Percentiles rank a stretch among this genome's conserved stretches.
Conservation (phyloP, 306 rosid genomes). For the Medicago lupulina region DNA sequence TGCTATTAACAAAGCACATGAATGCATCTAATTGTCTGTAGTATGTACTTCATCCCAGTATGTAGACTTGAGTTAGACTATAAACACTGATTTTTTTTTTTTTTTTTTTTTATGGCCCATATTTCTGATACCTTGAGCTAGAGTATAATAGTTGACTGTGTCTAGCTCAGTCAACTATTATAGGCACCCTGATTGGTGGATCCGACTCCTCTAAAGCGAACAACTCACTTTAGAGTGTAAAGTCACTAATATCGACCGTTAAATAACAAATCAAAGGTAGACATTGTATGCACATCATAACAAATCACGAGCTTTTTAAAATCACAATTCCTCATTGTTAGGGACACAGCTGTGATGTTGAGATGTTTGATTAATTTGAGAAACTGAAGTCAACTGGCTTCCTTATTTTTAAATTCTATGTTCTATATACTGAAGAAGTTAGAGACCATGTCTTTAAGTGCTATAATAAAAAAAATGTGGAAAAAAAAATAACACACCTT, state of each 20-base stretch:
- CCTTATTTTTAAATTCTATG: slow-evolving; percentile 22
- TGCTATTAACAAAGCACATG: not conserved
- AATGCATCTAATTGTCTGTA: not conserved
- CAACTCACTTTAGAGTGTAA: no score
- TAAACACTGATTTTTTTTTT: slow-evolving; percentile 2
- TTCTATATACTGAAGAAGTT: slow-evolving; percentile 16
- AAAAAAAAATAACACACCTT: slow-evolving; percentile 11
- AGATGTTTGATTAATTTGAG: slow-evolving; percentile 31
- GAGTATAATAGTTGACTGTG: not conserved
- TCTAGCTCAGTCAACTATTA: slow-evolving; percentile 29
- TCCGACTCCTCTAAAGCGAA: no score
- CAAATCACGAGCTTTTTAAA: no score
- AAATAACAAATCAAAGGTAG: no score
- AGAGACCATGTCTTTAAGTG: slow-evolving; percentile 24
- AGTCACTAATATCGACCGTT: no score
- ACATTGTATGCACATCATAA: no score
- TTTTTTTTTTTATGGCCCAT: not conserved
- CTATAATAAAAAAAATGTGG: slow-evolving; percentile 5
- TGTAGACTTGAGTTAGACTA: slow-evolving; percentile 6
- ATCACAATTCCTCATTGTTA: not conserved
- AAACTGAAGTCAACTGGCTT: slow-evolving; percentile 13
- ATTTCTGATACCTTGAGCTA: slow-evolving; percentile 1
- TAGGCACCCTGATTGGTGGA: slow-evolving; percentile 1
- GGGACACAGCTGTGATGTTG: slow-evolving; percentile 18
- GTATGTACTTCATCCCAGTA: not conserved